A percentile compares a stretch with the other conserved stretches of the same genome.
Conservation (phyloP, 805 yeast genomes). For the Metschnikowia aberdeeniae region DNA sequence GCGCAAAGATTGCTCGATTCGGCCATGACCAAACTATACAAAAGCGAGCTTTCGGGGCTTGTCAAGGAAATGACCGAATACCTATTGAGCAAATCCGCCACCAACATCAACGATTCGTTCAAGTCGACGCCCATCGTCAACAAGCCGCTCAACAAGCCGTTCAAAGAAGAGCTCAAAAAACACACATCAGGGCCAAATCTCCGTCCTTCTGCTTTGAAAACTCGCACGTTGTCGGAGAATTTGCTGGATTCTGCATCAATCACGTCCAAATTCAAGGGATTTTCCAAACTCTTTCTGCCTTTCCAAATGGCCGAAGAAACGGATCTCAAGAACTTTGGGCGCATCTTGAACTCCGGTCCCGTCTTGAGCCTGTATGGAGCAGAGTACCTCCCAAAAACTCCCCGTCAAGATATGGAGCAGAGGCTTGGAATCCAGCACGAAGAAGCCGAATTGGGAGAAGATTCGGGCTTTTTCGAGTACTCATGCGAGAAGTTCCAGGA, state of each 20-base stretch:
- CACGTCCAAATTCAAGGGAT: constrained; percentile 29
- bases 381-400: constrained; percentile 54
- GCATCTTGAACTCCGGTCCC: constrained; percentile 37
- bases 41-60: constrained; percentile 60
- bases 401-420: constrained; percentile 45
- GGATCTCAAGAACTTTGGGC: constrained; percentile 34
- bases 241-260: constrained; percentile 28
- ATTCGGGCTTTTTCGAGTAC: constrained; percentile 66
- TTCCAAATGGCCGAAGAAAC: constrained; percentile 40
- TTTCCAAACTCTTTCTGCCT: constrained; percentile 33
- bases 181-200: constrained; percentile 20
- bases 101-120: constrained; percentile 36
- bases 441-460: constrained; percentile 42
- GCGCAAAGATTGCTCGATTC: constrained; percentile 76
- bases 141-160: constrained; percentile 18
- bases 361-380: constrained; percentile 34
- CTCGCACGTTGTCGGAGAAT: constrained; percentile 29
- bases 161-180: constrained; percentile 8
- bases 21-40: constrained; percentile 58
- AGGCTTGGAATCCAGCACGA: constrained; percentile 29
- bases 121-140: constrained; percentile 38
- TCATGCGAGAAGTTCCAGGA: constrained; percentile 92
- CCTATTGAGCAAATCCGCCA: constrained; percentile 47
- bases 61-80: constrained; percentile 65
- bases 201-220: constrained; percentile 9